These are phyloP conservation scores for Mayamaea pseudoterrestris DNA, from an alignment of 108 stramenopile genomes.

Conservation along the genomic window DNA sequence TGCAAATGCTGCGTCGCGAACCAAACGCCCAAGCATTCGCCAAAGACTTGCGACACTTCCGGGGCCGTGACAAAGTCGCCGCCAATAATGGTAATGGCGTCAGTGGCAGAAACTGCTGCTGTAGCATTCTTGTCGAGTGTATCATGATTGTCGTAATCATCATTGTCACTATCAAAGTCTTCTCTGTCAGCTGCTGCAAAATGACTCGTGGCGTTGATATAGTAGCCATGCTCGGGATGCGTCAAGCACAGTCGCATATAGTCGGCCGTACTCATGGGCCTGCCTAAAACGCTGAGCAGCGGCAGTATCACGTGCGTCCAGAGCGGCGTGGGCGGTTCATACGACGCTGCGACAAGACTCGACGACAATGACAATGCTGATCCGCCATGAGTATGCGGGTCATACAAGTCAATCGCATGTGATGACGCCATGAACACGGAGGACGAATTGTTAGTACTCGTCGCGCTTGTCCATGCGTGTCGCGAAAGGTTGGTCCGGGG, in stretches of 20 bases:
- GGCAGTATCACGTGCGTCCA: constrained; percentile 46
- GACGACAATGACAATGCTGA: constrained; percentile 8
- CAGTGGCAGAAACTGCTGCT: constrained; percentile 6
- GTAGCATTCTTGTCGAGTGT: background rate
- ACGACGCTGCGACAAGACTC: too few species aligned
- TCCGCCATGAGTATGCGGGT: constrained; percentile 9
- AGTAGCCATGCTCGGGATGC: constrained; percentile 68
- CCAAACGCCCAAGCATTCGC: constrained; percentile 92
- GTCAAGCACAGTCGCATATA: constrained; percentile 65
- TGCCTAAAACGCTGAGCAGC: constrained; percentile 57
- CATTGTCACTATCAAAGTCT: constrained; percentile 14
- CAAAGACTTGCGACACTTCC: constrained; percentile 94
- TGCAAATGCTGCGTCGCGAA: constrained; percentile 71
- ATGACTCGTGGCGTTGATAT: constrained; percentile 30
- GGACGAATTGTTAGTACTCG: too few species aligned
- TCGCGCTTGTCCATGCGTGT: too few species aligned
- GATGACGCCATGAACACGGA: too few species aligned
- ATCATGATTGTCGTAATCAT: constrained; percentile 4
- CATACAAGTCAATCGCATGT: too few species aligned
- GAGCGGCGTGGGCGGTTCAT: constrained; percentile 64
- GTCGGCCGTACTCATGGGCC: constrained; percentile 66
- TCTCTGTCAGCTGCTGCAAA: constrained; percentile 12
- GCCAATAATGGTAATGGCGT: constrained; percentile 56
- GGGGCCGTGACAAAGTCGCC: constrained; percentile 98
- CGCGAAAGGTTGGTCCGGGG: too few species aligned